Percentiles rank a stretch among this genome's conserved stretches.
Evolutionary conservation across 805 yeast genomes (phyloP).

Genomic region (Huiozyma naganishii): DNA sequence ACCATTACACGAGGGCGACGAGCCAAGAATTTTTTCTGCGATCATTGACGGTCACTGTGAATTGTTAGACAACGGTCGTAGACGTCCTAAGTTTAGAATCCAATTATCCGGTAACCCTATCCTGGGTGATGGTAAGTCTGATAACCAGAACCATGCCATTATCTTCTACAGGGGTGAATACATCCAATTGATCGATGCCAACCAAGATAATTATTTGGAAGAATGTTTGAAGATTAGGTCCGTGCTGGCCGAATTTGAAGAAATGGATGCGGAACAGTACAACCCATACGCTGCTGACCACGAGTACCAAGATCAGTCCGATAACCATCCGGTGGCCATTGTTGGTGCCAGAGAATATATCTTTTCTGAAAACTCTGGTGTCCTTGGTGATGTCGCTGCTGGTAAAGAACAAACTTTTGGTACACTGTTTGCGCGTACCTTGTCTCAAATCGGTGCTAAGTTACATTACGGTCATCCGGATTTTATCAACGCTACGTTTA

Average conservation of each 20-base stretch:
- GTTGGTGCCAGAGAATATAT: slow-evolving; percentile 93
- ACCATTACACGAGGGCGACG: slow-evolving; percentile 56
- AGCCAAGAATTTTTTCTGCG: slow-evolving; percentile 61
- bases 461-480: slow-evolving; percentile 96
- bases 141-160: slow-evolving; percentile 81
- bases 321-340: slow-evolving; percentile 85
- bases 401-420: slow-evolving; percentile 97
- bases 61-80: slow-evolving; percentile 55
- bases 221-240: slow-evolving; percentile 87
- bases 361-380: slow-evolving; percentile 85
- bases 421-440: slow-evolving; percentile 83
- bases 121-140: slow-evolving; percentile 90
- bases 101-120: slow-evolving; percentile 76
- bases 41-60: slow-evolving; percentile 75
- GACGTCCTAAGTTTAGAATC: slow-evolving; percentile 67
- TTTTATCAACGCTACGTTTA: slow-evolving; percentile 76
- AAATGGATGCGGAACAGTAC: slow-evolving; percentile 41
- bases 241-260: slow-evolving; percentile 85
- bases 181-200: slow-evolving; percentile 89
- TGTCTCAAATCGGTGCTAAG: slow-evolving; percentile 90
- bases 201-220: slow-evolving; percentile 89
- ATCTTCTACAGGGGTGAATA: slow-evolving; percentile 89
- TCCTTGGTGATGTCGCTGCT: slow-evolving; percentile 92
- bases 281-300: slow-evolving; percentile 54
- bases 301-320: slow-evolving; percentile 31